Percentiles rank a stretch among this genome's conserved stretches.
phyloP scores from a whole-genome alignment of 805 yeast species.

The Saturnispora hagleri region DNA sequence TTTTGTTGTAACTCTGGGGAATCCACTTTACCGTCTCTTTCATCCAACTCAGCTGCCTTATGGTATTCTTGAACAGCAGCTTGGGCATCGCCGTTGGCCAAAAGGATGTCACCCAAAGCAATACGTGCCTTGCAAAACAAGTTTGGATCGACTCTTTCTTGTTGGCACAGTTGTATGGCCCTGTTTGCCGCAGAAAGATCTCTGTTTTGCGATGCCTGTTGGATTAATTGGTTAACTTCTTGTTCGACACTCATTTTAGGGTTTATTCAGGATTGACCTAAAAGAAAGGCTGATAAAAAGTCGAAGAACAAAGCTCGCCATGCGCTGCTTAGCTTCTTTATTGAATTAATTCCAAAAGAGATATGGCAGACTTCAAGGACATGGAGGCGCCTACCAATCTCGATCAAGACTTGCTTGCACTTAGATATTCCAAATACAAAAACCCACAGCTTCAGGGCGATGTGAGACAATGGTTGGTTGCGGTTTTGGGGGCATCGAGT shows the following conservation, averaged over 20 bases:
- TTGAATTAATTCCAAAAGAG: too few species aligned
- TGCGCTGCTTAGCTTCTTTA: neutral
- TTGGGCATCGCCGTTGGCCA: slow-evolving; percentile 18
- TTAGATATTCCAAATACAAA: slow-evolving; percentile 46
- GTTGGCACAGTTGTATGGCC: slow-evolving; percentile 17
- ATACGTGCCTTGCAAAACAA: slow-evolving; percentile 26
- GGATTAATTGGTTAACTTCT: neutral
- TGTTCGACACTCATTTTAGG: neutral
- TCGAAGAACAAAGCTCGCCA: neutral
- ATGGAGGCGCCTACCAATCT: slow-evolving; percentile 34
- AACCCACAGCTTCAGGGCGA: slow-evolving; percentile 23
- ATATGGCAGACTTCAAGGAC: neutral
- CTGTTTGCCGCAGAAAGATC: slow-evolving; percentile 13
- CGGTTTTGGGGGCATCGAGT: slow-evolving; percentile 23
- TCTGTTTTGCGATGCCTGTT: slow-evolving; percentile 9
- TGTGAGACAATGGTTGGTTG: slow-evolving; percentile 45
- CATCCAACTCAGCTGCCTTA: slow-evolving; percentile 26
- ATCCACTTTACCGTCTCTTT: slow-evolving; percentile 24
- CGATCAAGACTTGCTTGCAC: slow-evolving; percentile 48
- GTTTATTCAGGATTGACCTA: neutral
- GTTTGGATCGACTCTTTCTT: slow-evolving; percentile 21
- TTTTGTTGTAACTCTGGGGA: slow-evolving; percentile 26
- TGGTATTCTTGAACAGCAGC: slow-evolving; percentile 23
- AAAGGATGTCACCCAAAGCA: slow-evolving; percentile 22
- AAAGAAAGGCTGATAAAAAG: neutral